Evolutionary conservation across 2,329 filamentous ascomycete genomes (phyloP), one percentile per base, ranked within the genome.

Genomic region (Camptophora hylomeconis): DNA sequence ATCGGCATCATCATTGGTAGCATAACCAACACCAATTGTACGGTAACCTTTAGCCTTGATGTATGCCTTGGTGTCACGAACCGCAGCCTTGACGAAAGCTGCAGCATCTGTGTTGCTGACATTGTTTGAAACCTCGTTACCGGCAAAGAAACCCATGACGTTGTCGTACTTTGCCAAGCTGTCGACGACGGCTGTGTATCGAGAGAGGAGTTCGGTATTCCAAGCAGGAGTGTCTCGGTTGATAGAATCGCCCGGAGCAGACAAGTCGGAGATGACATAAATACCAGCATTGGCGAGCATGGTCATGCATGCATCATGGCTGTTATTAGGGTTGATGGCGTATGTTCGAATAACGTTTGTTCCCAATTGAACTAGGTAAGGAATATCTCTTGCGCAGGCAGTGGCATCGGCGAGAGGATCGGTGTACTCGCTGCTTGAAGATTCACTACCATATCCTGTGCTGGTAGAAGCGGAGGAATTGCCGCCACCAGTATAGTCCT

Each of bases 311-410:
- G 65, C 67, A 30, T 68, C 65, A 63, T 98, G 89, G 60, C 92
- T 67, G 43, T 66, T 56, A 10, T 65, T 71, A 14, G 87, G 81
- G 61, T 95, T 72, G 48, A 95, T 73, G 46, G 87, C 84, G 56
- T 98, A 98, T 32, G 89, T 86, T 57, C 89, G 87, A 56, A 98
- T 87, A 46, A 76, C 75, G 63, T 98, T 98, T 58, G 84, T 93
- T 40, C 74, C 67, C 37, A 94, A 70, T 54, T 82, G 63, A 52
- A 69, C 54, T 43, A 98, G 67, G 46, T 80, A 72, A 25, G 83
- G 82, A 26, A 98, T 71, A 53, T 98, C 89, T 46, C 87, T 81
- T 54, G 71, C 69, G 69, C 89, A 95, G 44, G 60, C 56, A 18
- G 62, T 58, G 33, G 60, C 57, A 49, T 92, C 73, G 44, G 82